These are phyloP conservation scores for Wallacemonas sp. DNA, from an alignment of 208 protist genomes.

Conservation along the genomic window DNA sequence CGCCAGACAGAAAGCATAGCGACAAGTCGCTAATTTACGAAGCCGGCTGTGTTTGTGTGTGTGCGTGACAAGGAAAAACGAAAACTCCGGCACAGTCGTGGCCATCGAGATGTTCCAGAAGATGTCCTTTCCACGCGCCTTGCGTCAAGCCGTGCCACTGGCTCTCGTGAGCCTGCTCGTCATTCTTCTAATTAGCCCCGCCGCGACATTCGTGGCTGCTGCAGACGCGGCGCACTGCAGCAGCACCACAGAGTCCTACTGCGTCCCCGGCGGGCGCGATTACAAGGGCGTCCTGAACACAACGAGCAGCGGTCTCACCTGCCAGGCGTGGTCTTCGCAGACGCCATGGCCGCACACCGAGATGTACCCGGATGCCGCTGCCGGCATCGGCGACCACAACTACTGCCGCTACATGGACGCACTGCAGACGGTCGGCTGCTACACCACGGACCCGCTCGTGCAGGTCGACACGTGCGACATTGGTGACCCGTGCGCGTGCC, in stretches of 20 bases:
- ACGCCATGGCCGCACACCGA: slow-evolving; percentile 37
- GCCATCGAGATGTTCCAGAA: neutral
- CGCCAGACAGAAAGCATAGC: too few species aligned
- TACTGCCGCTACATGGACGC: slow-evolving; percentile 75
- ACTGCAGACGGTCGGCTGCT: slow-evolving; percentile 42
- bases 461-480: slow-evolving; percentile 61
- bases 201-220: neutral
- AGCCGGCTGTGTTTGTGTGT: too few species aligned
- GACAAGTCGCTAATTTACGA: too few species aligned
- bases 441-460: slow-evolving; percentile 45
- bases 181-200: neutral
- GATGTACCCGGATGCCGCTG: slow-evolving; percentile 29
- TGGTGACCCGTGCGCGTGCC: slow-evolving; percentile 36
- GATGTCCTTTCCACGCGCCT: neutral
- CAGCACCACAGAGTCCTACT: slow-evolving; percentile 39
- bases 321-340: slow-evolving; percentile 58
- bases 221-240: slow-evolving; percentile 27
- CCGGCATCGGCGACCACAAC: slow-evolving; percentile 68
- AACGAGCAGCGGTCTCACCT: slow-evolving; percentile 45
- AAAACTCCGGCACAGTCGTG: too few species aligned
- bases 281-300: slow-evolving; percentile 68
- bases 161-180: neutral
- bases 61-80: neutral
- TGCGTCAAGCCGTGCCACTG: neutral
- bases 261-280: slow-evolving; percentile 46